Evolutionary conservation across 345 rosid genomes (phyloP), one percentile per base, ranked within the genome.

Genomic region (Salix brachista): DNA sequence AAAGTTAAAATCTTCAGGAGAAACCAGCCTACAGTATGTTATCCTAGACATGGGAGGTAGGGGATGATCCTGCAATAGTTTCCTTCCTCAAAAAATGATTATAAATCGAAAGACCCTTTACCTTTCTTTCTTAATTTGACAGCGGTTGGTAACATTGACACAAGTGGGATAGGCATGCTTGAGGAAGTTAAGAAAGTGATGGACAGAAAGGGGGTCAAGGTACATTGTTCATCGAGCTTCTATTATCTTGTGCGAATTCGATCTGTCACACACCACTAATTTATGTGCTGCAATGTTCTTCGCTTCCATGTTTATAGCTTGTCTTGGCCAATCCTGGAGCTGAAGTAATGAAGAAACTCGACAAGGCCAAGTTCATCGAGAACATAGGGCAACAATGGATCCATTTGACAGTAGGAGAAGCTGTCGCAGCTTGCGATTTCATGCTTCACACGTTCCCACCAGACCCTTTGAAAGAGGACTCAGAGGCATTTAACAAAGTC

Each of bases 161-260:
- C 98, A 34, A 94, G 98, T 77, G 98, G 98, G n/a, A 79, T 94
- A 75, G 86, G 97, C 89, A 94, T 91, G 98, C 84, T 94, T n/a
- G 97, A 92, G 69, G 98, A 92, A 81, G 75, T 86, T 26, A 87
- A 86, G 84, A 91, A 89, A 77, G 68, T 69, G 46, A 23, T 79
- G 0, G 91, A 85, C 32, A 87, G 94, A 83, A 88, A 91, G 73
- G 95, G 79, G 46, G 80, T 94, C 23, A 85, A 91, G 92, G 98
- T 92, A 75, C 8, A 11, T n/a, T 8, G 18, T 21, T 17, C 19
- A 32, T 37, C 65, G 26, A 62, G 3, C 19, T 19, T 44, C 8
- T 28, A 26, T 58, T 21, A 10, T 64, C 48, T 1, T 14, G 17
- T 30, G 11, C 8, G 32, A 46, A 62, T 17, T 36, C 21, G 50